These are phyloP conservation scores for Blastomyces parvus DNA, from an alignment of 2,329 filamentous ascomycete genomes.

Conservation along the genomic window DNA sequence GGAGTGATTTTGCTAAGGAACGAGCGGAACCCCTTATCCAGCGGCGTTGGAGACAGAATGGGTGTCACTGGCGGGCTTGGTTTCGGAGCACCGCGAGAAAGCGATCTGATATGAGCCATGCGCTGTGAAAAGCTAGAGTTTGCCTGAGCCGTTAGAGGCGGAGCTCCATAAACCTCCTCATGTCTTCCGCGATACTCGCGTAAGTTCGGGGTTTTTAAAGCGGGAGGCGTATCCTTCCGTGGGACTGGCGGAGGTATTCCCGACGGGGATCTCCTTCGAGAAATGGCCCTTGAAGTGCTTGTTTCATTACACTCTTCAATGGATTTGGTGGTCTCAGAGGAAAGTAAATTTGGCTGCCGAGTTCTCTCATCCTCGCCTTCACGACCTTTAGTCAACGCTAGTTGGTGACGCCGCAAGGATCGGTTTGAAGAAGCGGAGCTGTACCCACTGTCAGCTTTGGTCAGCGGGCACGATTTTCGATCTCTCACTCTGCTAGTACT, in stretches of 20 bases:
- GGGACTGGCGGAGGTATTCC: neutral
- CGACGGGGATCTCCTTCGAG: neutral
- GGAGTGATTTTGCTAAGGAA: neutral
- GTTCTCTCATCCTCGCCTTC: neutral
- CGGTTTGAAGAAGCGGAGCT: slow-evolving; percentile 26
- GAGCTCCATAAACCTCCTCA: neutral
- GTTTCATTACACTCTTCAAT: slow-evolving; percentile 8
- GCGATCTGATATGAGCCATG: neutral
- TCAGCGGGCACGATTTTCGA: slow-evolving; percentile 20
- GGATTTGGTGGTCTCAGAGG: neutral
- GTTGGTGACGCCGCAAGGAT: slow-evolving; percentile 1
- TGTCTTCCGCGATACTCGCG: neutral
- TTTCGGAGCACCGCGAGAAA: neutral
- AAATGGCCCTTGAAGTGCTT: neutral
- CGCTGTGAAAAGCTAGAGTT: slow-evolving; percentile 3
- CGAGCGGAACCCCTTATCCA: neutral
- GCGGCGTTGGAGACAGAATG: neutral
- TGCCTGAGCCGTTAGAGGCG: neutral
- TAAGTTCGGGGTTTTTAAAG: neutral
- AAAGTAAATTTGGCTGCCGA: neutral
- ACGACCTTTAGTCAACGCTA: neutral
- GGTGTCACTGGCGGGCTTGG: neutral
- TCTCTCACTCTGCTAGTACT: slow-evolving; percentile 8
- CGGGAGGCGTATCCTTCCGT: neutral
- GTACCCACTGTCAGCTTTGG: slow-evolving; percentile 32